phyloP scores from a whole-genome alignment of 2,329 filamentous ascomycete species.

The Pseudocercospora crystallina region DNA sequence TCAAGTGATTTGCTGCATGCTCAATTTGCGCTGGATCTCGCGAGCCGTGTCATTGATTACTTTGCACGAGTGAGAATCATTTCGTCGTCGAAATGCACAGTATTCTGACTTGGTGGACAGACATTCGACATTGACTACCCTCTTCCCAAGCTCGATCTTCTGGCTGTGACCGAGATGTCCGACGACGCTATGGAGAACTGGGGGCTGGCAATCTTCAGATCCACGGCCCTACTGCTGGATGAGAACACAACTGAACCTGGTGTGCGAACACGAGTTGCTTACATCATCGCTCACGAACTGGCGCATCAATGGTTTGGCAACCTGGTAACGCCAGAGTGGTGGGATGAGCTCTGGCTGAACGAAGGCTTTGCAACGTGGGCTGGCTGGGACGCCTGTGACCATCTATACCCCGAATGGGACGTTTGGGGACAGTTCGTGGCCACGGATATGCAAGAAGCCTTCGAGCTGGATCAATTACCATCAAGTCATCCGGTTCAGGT shows the following conservation, averaged over 20 bases:
- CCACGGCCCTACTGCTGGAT: conserved; percentile 86
- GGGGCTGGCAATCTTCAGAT: conserved; percentile 92
- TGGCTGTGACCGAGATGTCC: conserved; percentile 93
- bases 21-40: conserved; percentile 86
- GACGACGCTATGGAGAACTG: conserved; percentile 98
- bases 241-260: conserved; percentile 87
- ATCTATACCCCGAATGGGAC: conserved; percentile 97
- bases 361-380: conserved; percentile 90
- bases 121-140: conserved; percentile 86
- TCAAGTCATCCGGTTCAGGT: conserved; percentile 97
- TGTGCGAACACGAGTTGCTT: conserved; percentile 88
- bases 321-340: conserved; percentile 97
- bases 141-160: conserved; percentile 93
- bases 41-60: conserved; percentile 86
- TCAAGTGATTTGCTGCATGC: conserved; percentile 89
- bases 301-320: conserved; percentile 99
- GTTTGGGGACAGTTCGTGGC: conserved; percentile 95
- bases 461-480: conserved; percentile 83
- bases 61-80: conserved; percentile 47
- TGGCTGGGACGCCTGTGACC: conserved; percentile 92
- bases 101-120: conserved; percentile 63
- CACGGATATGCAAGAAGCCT: conserved; percentile 83
- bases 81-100: too few species aligned
- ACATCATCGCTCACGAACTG: conserved; percentile 94
- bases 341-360: conserved; percentile 96